Conservation (phyloP, 176 grass and related monocot genomes). For the Hordeum vulgare region MorexV3_pseudomolecules_assembly NC_058521.1:9817676-9818175, state of each 20-base stretch:
- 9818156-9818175: slow-evolving; percentile 76
- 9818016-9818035: neutral
- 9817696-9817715: neutral
- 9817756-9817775: neutral
- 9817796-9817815: neutral
- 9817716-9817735: too few species aligned
- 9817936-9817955: neutral
- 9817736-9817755: neutral
- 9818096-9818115: neutral
- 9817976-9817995: neutral
- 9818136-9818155: neutral
- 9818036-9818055: neutral
- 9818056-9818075: neutral
- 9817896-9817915: neutral
- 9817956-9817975: neutral
- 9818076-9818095: neutral
- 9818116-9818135: neutral
- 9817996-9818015: neutral
- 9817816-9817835: neutral
- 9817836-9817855: neutral
- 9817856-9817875: neutral
- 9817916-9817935: neutral
- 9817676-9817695: neutral
- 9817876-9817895: neutral
- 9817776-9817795: neutral